phyloP scores from a whole-genome alignment of 1,284 basidiomycete genomes.

The Laetiporus sulphureus region DNA sequence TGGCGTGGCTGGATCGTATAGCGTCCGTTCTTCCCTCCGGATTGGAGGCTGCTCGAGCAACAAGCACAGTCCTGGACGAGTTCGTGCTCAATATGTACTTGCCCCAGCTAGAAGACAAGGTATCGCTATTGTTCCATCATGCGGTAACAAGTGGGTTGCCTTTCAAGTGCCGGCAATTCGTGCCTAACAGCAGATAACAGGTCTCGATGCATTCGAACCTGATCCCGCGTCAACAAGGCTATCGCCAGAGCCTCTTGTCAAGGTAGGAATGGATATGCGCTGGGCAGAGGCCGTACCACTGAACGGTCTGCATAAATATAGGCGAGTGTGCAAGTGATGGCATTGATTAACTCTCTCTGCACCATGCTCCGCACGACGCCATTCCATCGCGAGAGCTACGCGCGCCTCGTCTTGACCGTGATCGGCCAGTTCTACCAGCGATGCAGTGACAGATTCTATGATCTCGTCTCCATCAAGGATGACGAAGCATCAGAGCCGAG shows the following conservation, averaged over 20 bases:
- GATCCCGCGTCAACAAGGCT: slow-evolving; percentile 60
- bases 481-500: slow-evolving; percentile 33
- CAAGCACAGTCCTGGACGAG: slow-evolving; percentile 81
- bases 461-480: slow-evolving; percentile 48
- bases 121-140: slow-evolving; percentile 82
- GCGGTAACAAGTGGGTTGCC: slow-evolving; percentile 61
- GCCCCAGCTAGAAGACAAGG: slow-evolving; percentile 94
- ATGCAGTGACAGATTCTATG: slow-evolving; percentile 84
- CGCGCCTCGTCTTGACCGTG: slow-evolving; percentile 90
- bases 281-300: not conserved
- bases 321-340: slow-evolving; percentile 82
- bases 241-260: slow-evolving; percentile 70
- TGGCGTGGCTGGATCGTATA: slow-evolving; percentile 78
- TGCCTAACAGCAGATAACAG: slow-evolving; percentile 29
- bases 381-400: slow-evolving; percentile 93
- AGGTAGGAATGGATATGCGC: slow-evolving; percentile 39
- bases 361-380: slow-evolving; percentile 91
- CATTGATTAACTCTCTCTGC: slow-evolving; percentile 89
- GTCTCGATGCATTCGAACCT: slow-evolving; percentile 79
- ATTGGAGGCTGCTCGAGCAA: slow-evolving; percentile 61
- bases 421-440: slow-evolving; percentile 96
- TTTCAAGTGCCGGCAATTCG: slow-evolving; percentile 3
- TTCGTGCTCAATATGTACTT: slow-evolving; percentile 93
- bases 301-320: slow-evolving; percentile 22
- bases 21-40: slow-evolving; percentile 71